Evolutionary conservation across 257 asterid species (phyloP).

Genomic region (Handroanthus guayacan): DNA sequence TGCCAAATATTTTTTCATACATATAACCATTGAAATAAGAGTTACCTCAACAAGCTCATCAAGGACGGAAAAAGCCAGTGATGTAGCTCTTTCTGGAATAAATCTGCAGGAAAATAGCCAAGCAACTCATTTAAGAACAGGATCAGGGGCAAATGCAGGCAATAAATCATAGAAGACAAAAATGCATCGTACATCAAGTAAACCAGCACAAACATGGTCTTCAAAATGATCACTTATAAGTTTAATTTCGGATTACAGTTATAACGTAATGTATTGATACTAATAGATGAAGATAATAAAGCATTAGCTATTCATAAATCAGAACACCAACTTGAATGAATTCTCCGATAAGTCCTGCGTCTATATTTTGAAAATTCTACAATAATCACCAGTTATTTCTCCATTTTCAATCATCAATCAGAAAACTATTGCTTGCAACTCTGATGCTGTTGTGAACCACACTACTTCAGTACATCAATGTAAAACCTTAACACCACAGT

Average conservation of each 20-base stretch:
- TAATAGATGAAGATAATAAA: background rate
- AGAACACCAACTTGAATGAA: conserved; percentile 15
- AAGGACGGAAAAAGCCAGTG: conserved; percentile 73
- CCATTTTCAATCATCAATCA: background rate
- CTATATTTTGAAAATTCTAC: background rate
- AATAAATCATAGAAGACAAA: conserved; percentile 9
- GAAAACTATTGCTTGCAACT: background rate
- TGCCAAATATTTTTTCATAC: background rate
- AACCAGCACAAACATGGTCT: background rate
- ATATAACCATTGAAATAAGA: conserved; percentile 5
- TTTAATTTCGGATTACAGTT: background rate
- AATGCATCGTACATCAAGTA: background rate
- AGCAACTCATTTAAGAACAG: conserved; percentile 4
- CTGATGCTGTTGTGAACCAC: background rate
- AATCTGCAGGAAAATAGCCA: conserved; percentile 58
- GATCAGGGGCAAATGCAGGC: conserved; percentile 26
- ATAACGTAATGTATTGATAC: background rate
- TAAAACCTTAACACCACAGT: background rate
- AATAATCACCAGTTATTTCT: background rate
- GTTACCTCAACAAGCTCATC: conserved; percentile 77
- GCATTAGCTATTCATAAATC: background rate
- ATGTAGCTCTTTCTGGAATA: conserved; percentile 81
- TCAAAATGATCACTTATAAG: background rate
- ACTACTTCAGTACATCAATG: background rate
- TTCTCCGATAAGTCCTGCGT: background rate